Base-by-base conservation (phyloP, 108 stramenopile species). In the Pseudonitzschia delicatissima region DNA sequence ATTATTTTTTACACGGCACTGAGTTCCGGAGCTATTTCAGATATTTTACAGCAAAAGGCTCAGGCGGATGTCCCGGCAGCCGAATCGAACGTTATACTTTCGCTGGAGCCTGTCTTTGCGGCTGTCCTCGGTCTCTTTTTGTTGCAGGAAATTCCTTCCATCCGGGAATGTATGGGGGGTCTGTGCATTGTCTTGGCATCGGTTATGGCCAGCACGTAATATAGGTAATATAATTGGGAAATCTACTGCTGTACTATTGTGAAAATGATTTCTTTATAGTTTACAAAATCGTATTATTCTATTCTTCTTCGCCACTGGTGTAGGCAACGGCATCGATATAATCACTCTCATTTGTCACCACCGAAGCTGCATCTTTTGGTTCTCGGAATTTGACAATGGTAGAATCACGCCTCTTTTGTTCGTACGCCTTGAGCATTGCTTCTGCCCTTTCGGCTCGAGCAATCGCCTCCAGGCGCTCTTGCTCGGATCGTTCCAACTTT, bases 1-100 rank as follows among this genome's bases (percentile, higher is more conserved):
- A 55, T 82, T 6, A 53, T 87, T 3, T 64, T 64, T 9, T 87
- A 82, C 61, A 74, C 66, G 3, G 86, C 86, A 11, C 26, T 82
- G 32, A 80, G 81, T 39, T 81, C 86, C 6, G 82, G 86, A 12
- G 66, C 73, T 13, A 23, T 87, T 34, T 82, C 82, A 5, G 86
- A 87, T 50, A 27, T 87, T n/a, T 26, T 84, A 27, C 86, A 87
- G 50, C 86, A 87, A 57, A 71, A 67, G 31, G 86, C 80, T 20
- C 86, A 87, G 71, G 35, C 69, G 23, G 34, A 63, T 60, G 18
- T 69, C 31, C 34, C 51, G 27, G 86, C 86, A 3, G 77, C 78
- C 32, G 86, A 84, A 59, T 82, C 86, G 42, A 87, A 87, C 64
- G 79, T 87, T 12, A 82, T 84, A 42, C 68, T 87, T 0, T 75